These are phyloP conservation scores for Limnomonas spitsbergensis DNA, from an alignment of 139 green algal species.

Conservation along the genomic window DNA sequence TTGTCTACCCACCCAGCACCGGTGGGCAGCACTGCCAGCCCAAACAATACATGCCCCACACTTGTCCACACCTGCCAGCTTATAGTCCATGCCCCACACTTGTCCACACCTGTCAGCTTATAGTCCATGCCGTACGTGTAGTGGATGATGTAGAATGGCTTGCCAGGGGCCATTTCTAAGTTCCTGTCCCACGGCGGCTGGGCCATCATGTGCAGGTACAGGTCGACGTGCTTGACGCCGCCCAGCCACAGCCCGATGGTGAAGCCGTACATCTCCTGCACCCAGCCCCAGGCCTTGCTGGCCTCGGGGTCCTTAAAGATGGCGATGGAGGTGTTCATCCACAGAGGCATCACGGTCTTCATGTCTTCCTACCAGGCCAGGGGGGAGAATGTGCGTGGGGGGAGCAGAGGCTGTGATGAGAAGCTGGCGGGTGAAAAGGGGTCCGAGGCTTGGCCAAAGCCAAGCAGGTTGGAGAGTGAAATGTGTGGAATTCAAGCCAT, in stretches of 20 bases:
- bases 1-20: neutral
- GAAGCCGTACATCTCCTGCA: conserved; percentile 97
- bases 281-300: conserved; percentile 77
- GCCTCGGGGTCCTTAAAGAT: conserved; percentile 88
- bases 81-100: too few relatives aligned
- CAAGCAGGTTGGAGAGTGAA: neutral
- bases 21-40: too few relatives aligned
- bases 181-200: conserved; percentile 91
- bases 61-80: conserved; percentile 7
- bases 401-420: neutral
- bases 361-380: conserved; percentile 52
- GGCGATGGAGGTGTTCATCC: conserved; percentile 85
- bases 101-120: conserved; percentile 31
- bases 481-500: neutral
- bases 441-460: too few relatives aligned
- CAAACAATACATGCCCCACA: too few relatives aligned
- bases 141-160: conserved; percentile 88
- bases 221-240: conserved; percentile 61
- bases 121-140: conserved; percentile 98
- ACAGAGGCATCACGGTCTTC: conserved; percentile 67
- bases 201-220: conserved; percentile 61
- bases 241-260: conserved; percentile 63
- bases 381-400: neutral
- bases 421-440: too few relatives aligned
- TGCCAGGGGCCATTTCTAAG: conserved; percentile 35